Conservation (phyloP, 257 asterid species). For the Fraxinus cuspidata region DNA sequence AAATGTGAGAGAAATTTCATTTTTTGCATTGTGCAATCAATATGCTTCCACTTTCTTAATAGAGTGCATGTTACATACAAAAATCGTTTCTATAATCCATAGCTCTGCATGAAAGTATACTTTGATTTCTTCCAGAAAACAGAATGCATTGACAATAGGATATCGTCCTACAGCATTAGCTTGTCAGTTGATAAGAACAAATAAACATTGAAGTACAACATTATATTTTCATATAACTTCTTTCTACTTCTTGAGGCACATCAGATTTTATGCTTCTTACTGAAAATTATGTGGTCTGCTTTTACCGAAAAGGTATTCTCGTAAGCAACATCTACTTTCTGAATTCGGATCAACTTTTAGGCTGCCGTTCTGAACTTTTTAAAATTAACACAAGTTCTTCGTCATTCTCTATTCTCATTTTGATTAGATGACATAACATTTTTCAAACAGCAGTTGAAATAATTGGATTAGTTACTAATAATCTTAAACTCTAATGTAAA, state of each 20-base stretch:
- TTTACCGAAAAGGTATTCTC: background rate
- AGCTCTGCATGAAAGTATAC: background rate
- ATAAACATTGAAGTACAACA: background rate
- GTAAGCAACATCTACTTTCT: background rate
- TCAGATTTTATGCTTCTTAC: background rate
- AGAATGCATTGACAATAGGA: background rate
- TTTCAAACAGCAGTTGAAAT: background rate
- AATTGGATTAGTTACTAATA: background rate
- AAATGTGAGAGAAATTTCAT: background rate
- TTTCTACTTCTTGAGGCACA: background rate
- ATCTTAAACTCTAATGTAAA: background rate
- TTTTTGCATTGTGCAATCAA: background rate
- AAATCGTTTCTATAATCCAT: background rate
- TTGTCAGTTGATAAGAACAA: slow-evolving; percentile 4
- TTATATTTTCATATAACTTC: background rate
- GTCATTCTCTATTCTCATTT: background rate
- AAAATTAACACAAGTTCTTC: background rate
- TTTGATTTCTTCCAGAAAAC: background rate
- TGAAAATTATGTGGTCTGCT: background rate
- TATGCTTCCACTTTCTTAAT: background rate
- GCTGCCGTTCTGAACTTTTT: background rate
- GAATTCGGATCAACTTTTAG: background rate
- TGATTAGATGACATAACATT: background rate
- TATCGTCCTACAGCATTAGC: slow-evolving; percentile 3
- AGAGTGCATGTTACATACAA: background rate